phyloP scores from a whole-genome alignment of 2,329 filamentous ascomycete species.

The Aspergillus floridensis region DNA sequence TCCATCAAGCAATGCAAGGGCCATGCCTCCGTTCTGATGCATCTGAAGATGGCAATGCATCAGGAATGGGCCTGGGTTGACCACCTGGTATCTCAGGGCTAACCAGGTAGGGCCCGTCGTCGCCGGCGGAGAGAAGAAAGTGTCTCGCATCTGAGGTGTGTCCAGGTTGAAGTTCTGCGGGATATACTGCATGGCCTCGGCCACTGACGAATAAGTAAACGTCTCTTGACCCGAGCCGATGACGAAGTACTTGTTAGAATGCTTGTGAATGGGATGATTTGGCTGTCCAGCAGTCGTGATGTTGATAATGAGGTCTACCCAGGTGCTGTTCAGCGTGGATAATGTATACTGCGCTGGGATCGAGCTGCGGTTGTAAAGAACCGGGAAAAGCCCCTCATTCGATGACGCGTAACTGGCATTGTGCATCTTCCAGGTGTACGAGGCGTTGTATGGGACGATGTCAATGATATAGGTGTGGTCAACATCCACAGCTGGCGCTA shows the following conservation, averaged over 20 bases:
- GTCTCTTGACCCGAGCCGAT: conserved; percentile 53
- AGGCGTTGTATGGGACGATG: conserved; percentile 20
- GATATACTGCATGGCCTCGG: conserved; percentile 50
- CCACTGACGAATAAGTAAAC: conserved; percentile 55
- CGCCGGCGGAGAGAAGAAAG: conserved; percentile 41
- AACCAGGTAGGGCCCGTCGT: conserved; percentile 39
- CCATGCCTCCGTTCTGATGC: conserved; percentile 53
- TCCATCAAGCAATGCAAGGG: conserved; percentile 49
- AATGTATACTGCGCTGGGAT: conserved; percentile 22
- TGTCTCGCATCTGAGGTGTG: conserved; percentile 56
- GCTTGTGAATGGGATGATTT: conserved; percentile 64
- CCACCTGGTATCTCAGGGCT: conserved; percentile 47
- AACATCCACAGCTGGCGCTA: conserved; percentile 42
- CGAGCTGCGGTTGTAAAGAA: conserved; percentile 28
- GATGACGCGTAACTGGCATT: conserved; percentile 24
- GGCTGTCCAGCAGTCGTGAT: conserved; percentile 46
- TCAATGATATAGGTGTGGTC: conserved; percentile 40
- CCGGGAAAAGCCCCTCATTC: conserved; percentile 23
- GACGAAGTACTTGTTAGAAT: conserved; percentile 60
- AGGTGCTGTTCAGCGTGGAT: conserved; percentile 47
- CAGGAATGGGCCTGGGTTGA: conserved; percentile 50
- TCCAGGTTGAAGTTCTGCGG: conserved; percentile 58
- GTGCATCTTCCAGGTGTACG: conserved; percentile 28
- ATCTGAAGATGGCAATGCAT: conserved; percentile 54
- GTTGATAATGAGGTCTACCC: conserved; percentile 52